Percentiles rank a stretch among this genome's conserved stretches.
These are phyloP conservation scores for Teratosphaeria destructans DNA, from an alignment of 2,329 filamentous ascomycete species.

Conservation along the genomic window DNA sequence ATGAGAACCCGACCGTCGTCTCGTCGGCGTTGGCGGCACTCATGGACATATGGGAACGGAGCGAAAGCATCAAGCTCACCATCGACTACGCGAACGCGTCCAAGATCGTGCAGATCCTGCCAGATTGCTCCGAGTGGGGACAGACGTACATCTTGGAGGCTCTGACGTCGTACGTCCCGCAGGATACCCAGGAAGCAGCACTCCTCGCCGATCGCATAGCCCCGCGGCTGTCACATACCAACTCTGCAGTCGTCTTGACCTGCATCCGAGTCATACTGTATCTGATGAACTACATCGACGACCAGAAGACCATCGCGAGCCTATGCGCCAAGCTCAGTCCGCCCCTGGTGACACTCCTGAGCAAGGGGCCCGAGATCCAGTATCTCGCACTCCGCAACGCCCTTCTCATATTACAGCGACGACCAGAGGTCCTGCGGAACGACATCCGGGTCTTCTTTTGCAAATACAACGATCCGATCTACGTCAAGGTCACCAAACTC, in stretches of 20 bases:
- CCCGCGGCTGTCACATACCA: constrained; percentile 91
- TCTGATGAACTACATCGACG: constrained; percentile 95
- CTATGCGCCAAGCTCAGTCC: constrained; percentile 90
- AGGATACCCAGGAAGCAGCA: constrained; percentile 77
- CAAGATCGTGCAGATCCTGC: constrained; percentile 92
- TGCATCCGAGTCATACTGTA: constrained; percentile 95
- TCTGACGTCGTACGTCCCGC: constrained; percentile 93
- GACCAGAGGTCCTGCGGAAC: constrained; percentile 87
- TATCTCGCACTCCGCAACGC: constrained; percentile 92
- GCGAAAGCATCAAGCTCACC: constrained; percentile 92
- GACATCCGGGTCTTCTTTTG: constrained; percentile 99
- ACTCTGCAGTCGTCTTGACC: constrained; percentile 90
- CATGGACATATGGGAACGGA: constrained; percentile 98
- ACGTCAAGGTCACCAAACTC: constrained; percentile 97
- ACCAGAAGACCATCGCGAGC: constrained; percentile 75
- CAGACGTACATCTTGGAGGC: constrained; percentile 98
- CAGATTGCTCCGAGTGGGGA: constrained; percentile 98
- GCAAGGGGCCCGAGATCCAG: constrained; percentile 96
- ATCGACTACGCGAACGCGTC: constrained; percentile 97
- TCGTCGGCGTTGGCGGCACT: constrained; percentile 82
- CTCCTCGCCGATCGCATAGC: constrained; percentile 87
- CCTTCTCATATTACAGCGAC: constrained; percentile 80
- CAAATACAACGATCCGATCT: constrained; percentile 99
- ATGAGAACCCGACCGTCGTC: constrained; percentile 96
- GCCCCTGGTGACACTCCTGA: constrained; percentile 84